Evolutionary conservation across 495 filamentous ascomycete genomes (phyloP).

Genomic region (Penicillium ucsense): DNA sequence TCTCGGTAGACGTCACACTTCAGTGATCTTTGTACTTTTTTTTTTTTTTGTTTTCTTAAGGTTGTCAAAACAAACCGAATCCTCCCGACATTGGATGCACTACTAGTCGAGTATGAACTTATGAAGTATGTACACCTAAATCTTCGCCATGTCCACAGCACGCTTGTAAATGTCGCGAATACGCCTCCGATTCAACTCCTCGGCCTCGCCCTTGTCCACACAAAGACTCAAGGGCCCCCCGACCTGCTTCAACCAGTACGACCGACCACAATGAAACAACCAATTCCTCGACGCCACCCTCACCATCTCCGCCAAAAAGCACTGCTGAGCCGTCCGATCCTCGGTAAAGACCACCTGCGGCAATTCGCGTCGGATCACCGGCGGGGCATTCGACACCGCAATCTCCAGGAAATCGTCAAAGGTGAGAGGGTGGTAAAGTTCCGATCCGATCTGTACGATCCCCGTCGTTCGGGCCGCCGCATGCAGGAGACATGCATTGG

Average conservation of each 20-base stretch:
- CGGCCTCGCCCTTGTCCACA: conserved; percentile 18
- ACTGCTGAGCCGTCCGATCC: conserved; percentile 17
- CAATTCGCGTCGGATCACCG: conserved; percentile 12
- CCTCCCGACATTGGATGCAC: too few species aligned
- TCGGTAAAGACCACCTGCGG: conserved; percentile 22
- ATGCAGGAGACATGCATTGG: conserved; percentile 30
- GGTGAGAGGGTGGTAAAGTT: conserved; percentile 21
- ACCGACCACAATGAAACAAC: conserved; percentile 29
- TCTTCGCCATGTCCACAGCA: conserved; percentile 8
- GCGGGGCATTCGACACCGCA: conserved; percentile 11
- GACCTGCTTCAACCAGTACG: conserved; percentile 27
- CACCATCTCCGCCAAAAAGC: conserved; percentile 26
- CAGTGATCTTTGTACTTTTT: too few species aligned
- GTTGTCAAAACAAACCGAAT: too few species aligned
- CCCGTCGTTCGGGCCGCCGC: conserved; percentile 24
- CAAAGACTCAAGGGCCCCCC: conserved; percentile 23
- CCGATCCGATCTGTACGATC: conserved; percentile 24
- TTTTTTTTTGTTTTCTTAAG: too few species aligned
- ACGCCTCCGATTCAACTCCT: conserved; percentile 15
- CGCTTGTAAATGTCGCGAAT: conserved; percentile 13
- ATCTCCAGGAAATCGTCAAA: conserved; percentile 22
- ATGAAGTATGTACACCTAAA: conserved; percentile 1
- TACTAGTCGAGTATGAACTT: too few species aligned
- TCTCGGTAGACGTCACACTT: too few species aligned
- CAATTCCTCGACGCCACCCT: conserved; percentile 26